These are phyloP conservation scores for Millerozyma miso DNA, from an alignment of 805 yeast species.

Conservation along the genomic window DNA sequence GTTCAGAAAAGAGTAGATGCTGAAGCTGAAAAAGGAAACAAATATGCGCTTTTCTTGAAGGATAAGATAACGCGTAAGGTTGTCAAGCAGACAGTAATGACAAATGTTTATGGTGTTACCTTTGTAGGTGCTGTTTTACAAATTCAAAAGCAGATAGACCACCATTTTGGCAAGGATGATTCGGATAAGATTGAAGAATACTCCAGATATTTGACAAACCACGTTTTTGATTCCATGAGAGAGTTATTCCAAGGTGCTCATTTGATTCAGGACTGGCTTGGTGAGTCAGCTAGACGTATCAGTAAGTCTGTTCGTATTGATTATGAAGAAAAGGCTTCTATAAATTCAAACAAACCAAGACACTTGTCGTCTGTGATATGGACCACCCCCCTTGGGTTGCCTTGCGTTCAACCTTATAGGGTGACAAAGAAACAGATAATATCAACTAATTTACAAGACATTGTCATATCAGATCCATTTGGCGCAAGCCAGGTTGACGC, in stretches of 20 bases:
- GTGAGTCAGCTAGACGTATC: conserved; percentile 76
- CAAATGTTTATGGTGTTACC: conserved; percentile 96
- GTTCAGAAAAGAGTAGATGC: conserved; percentile 52
- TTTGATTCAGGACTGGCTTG: conserved; percentile 93
- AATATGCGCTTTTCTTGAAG: conserved; percentile 49
- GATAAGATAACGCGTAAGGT: conserved; percentile 77
- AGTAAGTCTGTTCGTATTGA: conserved; percentile 73
- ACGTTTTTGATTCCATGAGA: conserved; percentile 79
- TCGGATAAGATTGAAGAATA: conserved; percentile 23
- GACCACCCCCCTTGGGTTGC: conserved; percentile 95
- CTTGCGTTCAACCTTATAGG: conserved; percentile 96
- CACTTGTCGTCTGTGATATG: conserved; percentile 88
- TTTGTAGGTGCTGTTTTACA: conserved; percentile 90
- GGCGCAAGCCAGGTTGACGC: conserved; percentile 77
- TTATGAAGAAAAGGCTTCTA: conserved; percentile 39
- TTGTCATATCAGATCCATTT: conserved; percentile 86
- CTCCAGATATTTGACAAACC: conserved; percentile 62
- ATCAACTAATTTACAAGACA: conserved; percentile 80
- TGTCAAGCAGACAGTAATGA: conserved; percentile 97
- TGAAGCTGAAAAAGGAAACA: conserved; percentile 52
- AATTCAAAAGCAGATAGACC: conserved; percentile 71
- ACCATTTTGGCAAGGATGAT: conserved; percentile 48
- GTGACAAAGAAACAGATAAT: conserved; percentile 60
- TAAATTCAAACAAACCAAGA: conserved; percentile 46
- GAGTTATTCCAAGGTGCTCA: conserved; percentile 90